Percentiles rank a stretch among this genome's conserved stretches.
These are phyloP conservation scores for Lablab purpureus DNA, from an alignment of 306 rosid species.

Conservation along the genomic window DNA sequence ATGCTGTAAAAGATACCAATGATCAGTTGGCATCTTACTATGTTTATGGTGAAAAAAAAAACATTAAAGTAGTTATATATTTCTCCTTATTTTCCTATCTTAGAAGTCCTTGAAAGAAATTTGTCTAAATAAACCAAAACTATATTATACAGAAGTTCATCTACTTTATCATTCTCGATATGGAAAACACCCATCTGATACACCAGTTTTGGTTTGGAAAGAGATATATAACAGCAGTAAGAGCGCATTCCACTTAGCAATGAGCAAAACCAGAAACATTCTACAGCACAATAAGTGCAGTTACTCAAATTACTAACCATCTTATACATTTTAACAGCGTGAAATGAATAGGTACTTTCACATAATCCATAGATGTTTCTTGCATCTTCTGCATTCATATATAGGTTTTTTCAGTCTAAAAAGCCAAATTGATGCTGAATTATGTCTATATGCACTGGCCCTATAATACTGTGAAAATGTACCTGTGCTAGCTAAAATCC, in stretches of 20 bases:
- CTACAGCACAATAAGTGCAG: not conserved
- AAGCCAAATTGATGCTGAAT: not conserved
- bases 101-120: too few species aligned
- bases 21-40: too few species aligned
- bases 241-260: not conserved
- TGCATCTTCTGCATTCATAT: not conserved
- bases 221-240: not conserved
- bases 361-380: not conserved
- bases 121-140: too few species aligned
- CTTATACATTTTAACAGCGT: not conserved
- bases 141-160: too few species aligned
- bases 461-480: slow-evolving; percentile 15
- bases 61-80: too few species aligned
- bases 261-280: too few species aligned
- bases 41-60: too few species aligned
- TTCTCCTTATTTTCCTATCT: too few species aligned
- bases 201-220: not conserved
- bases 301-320: not conserved
- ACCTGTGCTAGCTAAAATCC: not conserved
- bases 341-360: not conserved
- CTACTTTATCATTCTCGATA: not conserved
- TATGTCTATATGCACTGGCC: not conserved
- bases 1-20: not conserved
- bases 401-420: not conserved
- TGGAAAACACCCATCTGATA: not conserved